Evolutionary conservation across 345 rosid genomes (phyloP), one percentile per base, ranked within the genome.

Genomic region (Salix brachista): DNA sequence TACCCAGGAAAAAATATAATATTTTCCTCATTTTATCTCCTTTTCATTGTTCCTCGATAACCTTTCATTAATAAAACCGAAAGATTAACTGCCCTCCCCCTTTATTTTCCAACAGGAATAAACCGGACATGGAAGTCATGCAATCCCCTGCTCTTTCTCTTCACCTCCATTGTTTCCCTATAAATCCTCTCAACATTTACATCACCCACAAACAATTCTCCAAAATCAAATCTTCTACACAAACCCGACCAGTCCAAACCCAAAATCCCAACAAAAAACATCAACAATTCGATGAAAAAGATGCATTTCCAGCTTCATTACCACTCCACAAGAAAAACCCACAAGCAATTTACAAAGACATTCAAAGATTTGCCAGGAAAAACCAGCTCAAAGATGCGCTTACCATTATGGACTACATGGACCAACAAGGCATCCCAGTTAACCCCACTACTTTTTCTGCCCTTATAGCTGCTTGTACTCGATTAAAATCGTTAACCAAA

Each of bases 361-460:
- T 94, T 32, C 91, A 87, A 70, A 81, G 81, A 37, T 84, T 94
- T 30, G 92, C 92, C 21, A 85, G 84, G 52, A 79, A 78, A 66
- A 85, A 88, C 86, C 88, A 88, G 81, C 94, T 92, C 84, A 85
- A 87, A 62, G 89, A 89, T 70, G 91, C 94, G 8, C 90, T 90
- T 30, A 66, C 83, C 52, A 84, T 94, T 62, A 80, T 94, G 34
- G 92, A 94, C 82, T 89, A 91, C 80, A 76, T 88, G 77, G 91
- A 89, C 5, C 92, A 85, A 52, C 81, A 87, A 26, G 98, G 98
- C 14, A 87, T 91, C 67, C 98, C 97, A 0, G 87, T 89, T 23
- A 91, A 94, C 44, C 78, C 84, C 67, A 89, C 92, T 34, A 88
- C 97, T 48, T 91, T 90, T 80, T 89, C 94, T 66, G 80, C 92